phyloP scores from a whole-genome alignment of 495 filamentous ascomycete genomes.

The Tuber brumale region DNA sequence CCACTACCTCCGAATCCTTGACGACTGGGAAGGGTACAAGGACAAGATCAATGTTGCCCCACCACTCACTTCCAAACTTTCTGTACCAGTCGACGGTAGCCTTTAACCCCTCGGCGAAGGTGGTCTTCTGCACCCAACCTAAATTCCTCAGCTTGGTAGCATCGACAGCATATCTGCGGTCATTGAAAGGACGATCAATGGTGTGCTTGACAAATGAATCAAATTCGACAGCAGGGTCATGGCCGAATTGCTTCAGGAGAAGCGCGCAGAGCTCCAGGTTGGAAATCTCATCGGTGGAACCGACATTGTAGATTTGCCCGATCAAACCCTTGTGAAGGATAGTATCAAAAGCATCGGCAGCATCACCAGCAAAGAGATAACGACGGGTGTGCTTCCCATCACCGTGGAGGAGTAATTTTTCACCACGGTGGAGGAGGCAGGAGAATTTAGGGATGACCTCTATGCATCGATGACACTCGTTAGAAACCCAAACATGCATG shows the following conservation, averaged over 20 bases:
- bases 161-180: constrained; percentile 62
- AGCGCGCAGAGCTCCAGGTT: constrained; percentile 55
- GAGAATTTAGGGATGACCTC: constrained; percentile 73
- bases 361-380: constrained; percentile 66
- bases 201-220: constrained; percentile 58
- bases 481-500: constrained; percentile 16
- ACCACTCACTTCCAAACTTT: constrained; percentile 58
- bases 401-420: constrained; percentile 61
- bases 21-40: constrained; percentile 56
- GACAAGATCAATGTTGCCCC: constrained; percentile 64
- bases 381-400: constrained; percentile 60
- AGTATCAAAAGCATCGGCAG: constrained; percentile 69
- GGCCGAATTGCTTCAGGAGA: constrained; percentile 52
- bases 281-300: constrained; percentile 60
- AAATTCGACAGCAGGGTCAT: constrained; percentile 31
- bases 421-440: constrained; percentile 53
- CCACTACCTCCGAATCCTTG: constrained; percentile 45
- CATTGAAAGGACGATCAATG: constrained; percentile 66
- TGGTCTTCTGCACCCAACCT: constrained; percentile 61
- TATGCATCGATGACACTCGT: constrained; percentile 36
- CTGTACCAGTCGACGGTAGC: constrained; percentile 67
- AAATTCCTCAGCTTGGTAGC: constrained; percentile 57
- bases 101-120: constrained; percentile 56
- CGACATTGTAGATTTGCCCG: constrained; percentile 68
- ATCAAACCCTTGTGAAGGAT: constrained; percentile 62